Conservation (phyloP, 108 stramenopile species). For the Phaeodactylum tricornutum region DNA sequence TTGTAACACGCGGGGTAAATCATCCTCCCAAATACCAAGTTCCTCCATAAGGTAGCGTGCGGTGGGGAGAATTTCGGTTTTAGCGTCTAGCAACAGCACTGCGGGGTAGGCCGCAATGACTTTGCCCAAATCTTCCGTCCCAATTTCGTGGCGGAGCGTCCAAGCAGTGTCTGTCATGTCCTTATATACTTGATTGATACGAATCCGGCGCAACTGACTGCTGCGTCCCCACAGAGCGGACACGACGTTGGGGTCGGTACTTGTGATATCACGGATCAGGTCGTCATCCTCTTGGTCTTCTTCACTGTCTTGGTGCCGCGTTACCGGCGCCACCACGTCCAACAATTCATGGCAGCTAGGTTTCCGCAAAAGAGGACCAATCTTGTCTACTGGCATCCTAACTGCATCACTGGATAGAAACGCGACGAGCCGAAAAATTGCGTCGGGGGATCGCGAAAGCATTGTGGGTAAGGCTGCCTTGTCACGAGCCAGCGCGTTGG, state of each 20-base stretch:
- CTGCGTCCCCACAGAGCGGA: slow-evolving; percentile 11
- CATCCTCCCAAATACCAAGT: slow-evolving; percentile 51
- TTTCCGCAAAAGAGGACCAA: slow-evolving; percentile 58
- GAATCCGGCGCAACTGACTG: slow-evolving; percentile 12
- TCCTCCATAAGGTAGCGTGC: slow-evolving; percentile 45
- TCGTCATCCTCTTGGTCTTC: not conserved
- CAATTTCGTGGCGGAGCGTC: slow-evolving; percentile 40
- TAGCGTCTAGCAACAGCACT: slow-evolving; percentile 45
- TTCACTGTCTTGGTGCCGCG: not conserved
- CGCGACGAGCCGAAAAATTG: slow-evolving; percentile 58
- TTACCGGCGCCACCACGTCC: slow-evolving; percentile 48
- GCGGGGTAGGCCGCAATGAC: slow-evolving; percentile 56
- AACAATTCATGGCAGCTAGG: slow-evolving; percentile 36
- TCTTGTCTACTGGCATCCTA: slow-evolving; percentile 37
- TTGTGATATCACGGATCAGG: no score
- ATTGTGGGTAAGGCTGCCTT: slow-evolving; percentile 44
- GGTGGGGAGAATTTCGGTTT: slow-evolving; percentile 29
- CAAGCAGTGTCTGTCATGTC: slow-evolving; percentile 47
- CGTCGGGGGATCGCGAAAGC: slow-evolving; percentile 54
- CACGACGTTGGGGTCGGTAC: slow-evolving; percentile 3
- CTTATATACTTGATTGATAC: slow-evolving; percentile 35
- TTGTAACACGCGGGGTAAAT: slow-evolving; percentile 47
- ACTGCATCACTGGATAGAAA: slow-evolving; percentile 56
- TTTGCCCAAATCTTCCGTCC: slow-evolving; percentile 49
- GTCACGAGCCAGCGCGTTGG: slow-evolving; percentile 49